phyloP scores from a whole-genome alignment of 371 early-diverging fungal genomes.

The Mucor saturninus region DNA sequence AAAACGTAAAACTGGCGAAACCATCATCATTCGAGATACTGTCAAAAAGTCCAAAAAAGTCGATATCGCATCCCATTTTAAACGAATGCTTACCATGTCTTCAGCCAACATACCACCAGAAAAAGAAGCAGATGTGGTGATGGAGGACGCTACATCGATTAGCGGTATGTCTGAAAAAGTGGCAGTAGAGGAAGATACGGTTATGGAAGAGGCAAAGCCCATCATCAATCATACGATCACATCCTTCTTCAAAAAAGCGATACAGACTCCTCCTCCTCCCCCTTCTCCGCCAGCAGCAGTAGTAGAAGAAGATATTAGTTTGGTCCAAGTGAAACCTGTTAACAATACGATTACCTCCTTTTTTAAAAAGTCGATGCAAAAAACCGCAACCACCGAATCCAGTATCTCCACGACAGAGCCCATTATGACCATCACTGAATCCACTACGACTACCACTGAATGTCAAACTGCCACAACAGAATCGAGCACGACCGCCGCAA shows the following conservation, averaged over 20 bases:
- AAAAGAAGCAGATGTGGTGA: neutral
- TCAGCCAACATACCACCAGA: neutral
- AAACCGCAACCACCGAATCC: too few species aligned
- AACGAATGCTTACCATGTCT: conserved; percentile 9
- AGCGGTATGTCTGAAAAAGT: too few species aligned
- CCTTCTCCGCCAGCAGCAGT: neutral
- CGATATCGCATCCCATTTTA: conserved; percentile 33
- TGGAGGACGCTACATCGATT: too few species aligned
- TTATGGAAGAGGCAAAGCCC: neutral
- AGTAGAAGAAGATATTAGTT: neutral
- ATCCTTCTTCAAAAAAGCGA: too few species aligned
- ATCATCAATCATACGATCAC: neutral
- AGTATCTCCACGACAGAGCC: too few species aligned
- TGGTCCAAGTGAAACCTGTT: neutral
- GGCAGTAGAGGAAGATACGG: neutral
- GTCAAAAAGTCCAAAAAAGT: conserved; percentile 20
- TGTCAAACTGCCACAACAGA: too few species aligned
- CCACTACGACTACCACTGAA: too few species aligned
- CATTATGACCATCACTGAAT: too few species aligned
- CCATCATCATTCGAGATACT: conserved; percentile 17
- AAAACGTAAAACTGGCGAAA: conserved; percentile 13
- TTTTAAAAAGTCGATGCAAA: neutral
- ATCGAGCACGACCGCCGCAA: too few species aligned
- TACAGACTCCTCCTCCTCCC: too few species aligned
- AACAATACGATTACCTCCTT: neutral